Evolutionary conservation across 2,329 filamentous ascomycete species (phyloP).

Genomic region (Rhynchosporium secalis): DNA sequence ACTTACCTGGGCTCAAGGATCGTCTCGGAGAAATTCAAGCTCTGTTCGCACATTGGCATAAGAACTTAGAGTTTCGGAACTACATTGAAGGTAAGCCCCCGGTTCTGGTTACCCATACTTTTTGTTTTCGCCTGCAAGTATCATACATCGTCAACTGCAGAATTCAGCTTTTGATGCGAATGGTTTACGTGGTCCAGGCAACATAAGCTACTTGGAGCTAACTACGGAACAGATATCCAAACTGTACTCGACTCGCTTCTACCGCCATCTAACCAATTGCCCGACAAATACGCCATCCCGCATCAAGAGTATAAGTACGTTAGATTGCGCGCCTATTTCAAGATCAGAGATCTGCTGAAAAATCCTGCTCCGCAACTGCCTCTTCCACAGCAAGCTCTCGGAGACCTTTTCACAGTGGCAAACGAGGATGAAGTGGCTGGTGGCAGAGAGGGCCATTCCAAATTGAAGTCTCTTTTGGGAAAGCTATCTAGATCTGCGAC

Average conservation of each 20-base stretch:
- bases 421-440: neutral
- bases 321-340: constrained; percentile 5
- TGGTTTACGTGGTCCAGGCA: neutral
- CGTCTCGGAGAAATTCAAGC: constrained; percentile 4
- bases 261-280: constrained; percentile 7
- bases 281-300: constrained; percentile 16
- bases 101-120: neutral
- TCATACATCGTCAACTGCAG: neutral
- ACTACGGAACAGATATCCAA: constrained; percentile 13
- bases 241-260: constrained; percentile 18
- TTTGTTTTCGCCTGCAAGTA: neutral
- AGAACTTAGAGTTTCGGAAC: constrained; percentile 19
- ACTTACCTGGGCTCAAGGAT: constrained; percentile 14
- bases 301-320: constrained; percentile 12
- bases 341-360: constrained; percentile 19
- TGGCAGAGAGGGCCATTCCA: constrained; percentile 8
- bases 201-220: neutral
- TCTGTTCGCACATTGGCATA: constrained; percentile 16
- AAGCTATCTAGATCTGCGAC: constrained; percentile 18
- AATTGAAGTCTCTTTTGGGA: constrained; percentile 20
- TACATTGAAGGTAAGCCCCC: constrained; percentile 11
- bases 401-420: neutral
- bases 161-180: too few species aligned
- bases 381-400: constrained; percentile 15
- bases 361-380: constrained; percentile 18